Evolutionary conservation across 352 stramenopile species (phyloP), one percentile per base, ranked within the genome.

Genomic region (Pythium aristosporum): DNA sequence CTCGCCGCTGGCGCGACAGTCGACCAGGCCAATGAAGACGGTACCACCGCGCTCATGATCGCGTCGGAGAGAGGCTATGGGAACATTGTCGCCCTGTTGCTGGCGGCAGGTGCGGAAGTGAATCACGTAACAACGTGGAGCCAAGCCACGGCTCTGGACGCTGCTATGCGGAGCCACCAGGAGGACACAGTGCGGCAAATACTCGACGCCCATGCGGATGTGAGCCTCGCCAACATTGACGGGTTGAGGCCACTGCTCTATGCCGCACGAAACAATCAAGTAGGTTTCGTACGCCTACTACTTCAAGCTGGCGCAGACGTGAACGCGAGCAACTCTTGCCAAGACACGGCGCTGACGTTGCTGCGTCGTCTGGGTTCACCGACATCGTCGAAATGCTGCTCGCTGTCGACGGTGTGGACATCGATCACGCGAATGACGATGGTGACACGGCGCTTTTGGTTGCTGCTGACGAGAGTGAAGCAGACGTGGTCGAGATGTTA

Each of bases 21-120:
- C 13, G 69, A 71, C 58, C 37, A 63, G 48, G 3, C 11, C 36
- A 76, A 74, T 46, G 50, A 46, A 15, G 49, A 47, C 2, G 51
- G 57, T 6, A 55, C 54, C 9, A 67, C 71, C 16, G 57, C 68
- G 1, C 47, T 80, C 18, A 63, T 72, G 46, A 59, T 78, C 18
- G 73, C 73, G 30, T 52, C 59, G 7, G 57, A 60, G 2, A 68
- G 71, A 18, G 73, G 73, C 2, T 67, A 75, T 23, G 55, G 42
- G 20, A 55, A 30, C 1, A 34, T 32, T 12, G 50, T 57, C 34
- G 12, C 6, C 30, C n/a, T 20, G 50, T 34, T 57, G 50, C 18
- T 57, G 32, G 32, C 2, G 32, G 50, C 50, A 11, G 50, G 50
- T 9, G 50, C 50, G 34, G 34, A 46, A 4, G 23, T 39, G 23